Conservation (phyloP, 192 early-diverging fungal genomes). For the Mortierella hygrophila region DNA sequence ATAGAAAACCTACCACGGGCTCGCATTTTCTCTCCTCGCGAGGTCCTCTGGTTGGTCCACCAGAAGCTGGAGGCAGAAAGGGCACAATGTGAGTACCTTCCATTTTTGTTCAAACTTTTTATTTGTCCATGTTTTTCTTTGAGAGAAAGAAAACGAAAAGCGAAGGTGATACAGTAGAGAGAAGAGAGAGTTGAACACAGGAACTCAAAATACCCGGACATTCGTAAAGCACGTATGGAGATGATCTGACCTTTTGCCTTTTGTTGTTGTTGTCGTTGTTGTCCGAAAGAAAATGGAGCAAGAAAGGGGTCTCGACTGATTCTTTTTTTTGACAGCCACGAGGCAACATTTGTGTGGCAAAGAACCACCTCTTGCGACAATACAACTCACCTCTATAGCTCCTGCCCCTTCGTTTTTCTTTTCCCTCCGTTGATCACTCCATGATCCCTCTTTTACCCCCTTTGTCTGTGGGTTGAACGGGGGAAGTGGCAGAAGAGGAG, state of each 20-base stretch:
- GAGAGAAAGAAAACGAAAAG: not conserved
- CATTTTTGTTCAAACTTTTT: not conserved
- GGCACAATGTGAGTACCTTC: not conserved
- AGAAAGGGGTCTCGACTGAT: not conserved
- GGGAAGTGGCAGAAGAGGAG: not conserved
- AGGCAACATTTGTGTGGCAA: not conserved
- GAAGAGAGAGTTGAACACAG: not conserved
- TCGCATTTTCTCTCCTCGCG: not conserved
- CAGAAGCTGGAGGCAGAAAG: not conserved
- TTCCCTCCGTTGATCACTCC: not conserved
- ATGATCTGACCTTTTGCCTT: not conserved
- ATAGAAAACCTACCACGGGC: conserved; percentile 13
- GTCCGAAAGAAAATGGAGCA: not conserved
- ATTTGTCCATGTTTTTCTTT: not conserved
- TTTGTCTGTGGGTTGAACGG: not conserved
- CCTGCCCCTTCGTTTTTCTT: no score
- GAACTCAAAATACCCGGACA: conserved; percentile 1
- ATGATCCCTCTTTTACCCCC: not conserved
- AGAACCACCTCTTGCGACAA: not conserved
- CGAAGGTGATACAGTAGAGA: not conserved
- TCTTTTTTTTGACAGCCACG: not conserved
- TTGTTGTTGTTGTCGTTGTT: not conserved
- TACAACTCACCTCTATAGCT: not conserved
- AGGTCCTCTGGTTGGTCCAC: not conserved
- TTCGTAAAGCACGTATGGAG: not conserved